Evolutionary conservation across 495 filamentous ascomycete genomes (phyloP), one percentile per base, ranked within the genome.

Genomic region (Aspergillus cavernicola): DNA sequence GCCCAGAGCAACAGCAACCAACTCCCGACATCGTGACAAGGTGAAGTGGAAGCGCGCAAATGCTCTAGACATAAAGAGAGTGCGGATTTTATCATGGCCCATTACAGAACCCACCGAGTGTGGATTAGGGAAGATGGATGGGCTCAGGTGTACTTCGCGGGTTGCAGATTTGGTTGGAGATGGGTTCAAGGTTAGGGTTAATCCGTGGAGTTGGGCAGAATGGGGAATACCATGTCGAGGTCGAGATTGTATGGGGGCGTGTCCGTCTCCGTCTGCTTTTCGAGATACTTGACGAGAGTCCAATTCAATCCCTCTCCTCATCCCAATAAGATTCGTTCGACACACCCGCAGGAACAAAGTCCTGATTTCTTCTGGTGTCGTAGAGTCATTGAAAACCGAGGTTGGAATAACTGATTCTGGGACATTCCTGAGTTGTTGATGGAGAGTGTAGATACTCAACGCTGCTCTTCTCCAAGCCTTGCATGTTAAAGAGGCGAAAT

Each of bases 1-100:
- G 13, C 42, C 42, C 24, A 45, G 15, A 13, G 42, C 42, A 3
- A 45, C 42, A 45, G 42, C 42, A 45, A 45, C 8, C 4, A 45
- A 8, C 42, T n/a, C 26, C 8, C 42, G 24, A 7, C 42, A 31
- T 5, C 24, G 8, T 6, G 42, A 45, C 1, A 45, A 5, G 4
- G 42, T 24, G 4, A 16, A 13, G n/a, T 45, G 42, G 2, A 45
- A 18, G n/a, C 42, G 42, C 24, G 42, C 42, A 11, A 45, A 45
- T 13, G 42, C 9, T 4, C 42, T 24, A 6, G 36, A 11, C 1
- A 4, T 1, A 20, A 5, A 32, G 24, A 32, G 18, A 8, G 12
- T 13, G 26, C n/a, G 6, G 5, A 10, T 12, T 5, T 19, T 24
- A 7, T 28, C 4, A 1, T 31, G 11, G 20, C 22, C 22, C 22